Percentiles rank a stretch among this genome's conserved stretches.
Evolutionary conservation across 23 red algal species (phyloP).

Genomic region (Gracilariopsis chorda): DNA sequence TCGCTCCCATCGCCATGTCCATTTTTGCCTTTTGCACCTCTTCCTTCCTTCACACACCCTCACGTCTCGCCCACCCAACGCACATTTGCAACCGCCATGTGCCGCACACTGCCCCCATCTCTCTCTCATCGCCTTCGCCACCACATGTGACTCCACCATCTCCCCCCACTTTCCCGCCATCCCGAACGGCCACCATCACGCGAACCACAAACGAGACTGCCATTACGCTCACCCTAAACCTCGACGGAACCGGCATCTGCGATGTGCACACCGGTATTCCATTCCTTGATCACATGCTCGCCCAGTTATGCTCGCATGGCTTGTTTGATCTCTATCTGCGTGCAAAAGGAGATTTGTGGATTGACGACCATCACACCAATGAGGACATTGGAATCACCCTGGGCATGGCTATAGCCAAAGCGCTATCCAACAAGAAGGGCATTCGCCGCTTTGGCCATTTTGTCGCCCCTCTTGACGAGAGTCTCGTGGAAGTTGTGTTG

Average conservation of each 20-base stretch:
- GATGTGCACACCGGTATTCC: constrained; percentile 91
- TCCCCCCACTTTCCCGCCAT: neutral
- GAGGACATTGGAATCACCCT: constrained; percentile 97
- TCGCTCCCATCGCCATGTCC: too few species aligned
- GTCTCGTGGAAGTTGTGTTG: constrained; percentile 91
- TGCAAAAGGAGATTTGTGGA: constrained; percentile 93
- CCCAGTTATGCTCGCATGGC: constrained; percentile 91
- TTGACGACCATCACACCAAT: constrained; percentile 99
- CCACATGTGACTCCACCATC: neutral
- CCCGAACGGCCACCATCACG: constrained; percentile 61
- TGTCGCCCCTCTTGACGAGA: constrained; percentile 94
- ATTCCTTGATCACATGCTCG: constrained; percentile 98
- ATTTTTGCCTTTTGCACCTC: too few species aligned
- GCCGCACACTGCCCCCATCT: too few species aligned
- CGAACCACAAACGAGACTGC: constrained; percentile 83
- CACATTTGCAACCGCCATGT: too few species aligned
- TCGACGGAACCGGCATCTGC: constrained; percentile 87
- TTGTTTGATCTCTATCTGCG: constrained; percentile 86
- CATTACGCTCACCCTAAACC: constrained; percentile 65
- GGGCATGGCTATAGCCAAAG: constrained; percentile 85
- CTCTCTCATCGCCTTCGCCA: too few species aligned
- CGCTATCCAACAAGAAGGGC: constrained; percentile 85
- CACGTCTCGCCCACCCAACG: too few species aligned
- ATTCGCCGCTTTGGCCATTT: constrained; percentile 96
- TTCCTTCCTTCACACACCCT: too few species aligned